A percentile compares a stretch with the other conserved stretches of the same genome.
Evolutionary conservation across 78 protist genomes (phyloP).

Genomic region (Cavenderia fasciculata): DNA sequence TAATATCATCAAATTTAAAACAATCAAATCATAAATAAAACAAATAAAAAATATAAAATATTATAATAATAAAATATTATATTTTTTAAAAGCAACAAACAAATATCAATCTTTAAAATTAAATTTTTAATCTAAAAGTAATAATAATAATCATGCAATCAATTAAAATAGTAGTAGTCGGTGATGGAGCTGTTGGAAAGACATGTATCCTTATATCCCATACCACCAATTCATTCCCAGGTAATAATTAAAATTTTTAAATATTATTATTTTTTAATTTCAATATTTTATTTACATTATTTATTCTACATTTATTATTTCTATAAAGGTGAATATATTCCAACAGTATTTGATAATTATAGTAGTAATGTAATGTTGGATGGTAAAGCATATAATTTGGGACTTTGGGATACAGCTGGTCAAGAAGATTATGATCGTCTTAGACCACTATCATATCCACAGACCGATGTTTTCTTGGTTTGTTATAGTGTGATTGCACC

Average conservation of each 20-base stretch:
- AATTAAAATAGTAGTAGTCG: constrained; percentile 94
- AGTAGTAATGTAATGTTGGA: constrained; percentile 42
- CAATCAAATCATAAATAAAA: no score
- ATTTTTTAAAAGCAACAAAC: no score
- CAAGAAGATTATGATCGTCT: constrained; percentile 93
- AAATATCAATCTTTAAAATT: no score
- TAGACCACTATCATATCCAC: constrained; percentile 85
- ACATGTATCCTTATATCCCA: constrained; percentile 90
- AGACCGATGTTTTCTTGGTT: constrained; percentile 86
- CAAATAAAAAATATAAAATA: no score
- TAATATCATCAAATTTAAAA: no score
- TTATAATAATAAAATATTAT: no score
- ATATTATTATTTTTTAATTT: no score
- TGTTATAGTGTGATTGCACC: constrained; percentile 77
- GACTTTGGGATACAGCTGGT: constrained; percentile 86
- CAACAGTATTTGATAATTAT: constrained; percentile 83
- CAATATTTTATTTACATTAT: no score
- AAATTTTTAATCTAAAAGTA: no score
- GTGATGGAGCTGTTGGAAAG: constrained; percentile 96
- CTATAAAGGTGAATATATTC: constrained; percentile 68
- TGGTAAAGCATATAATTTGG: constrained; percentile 10
- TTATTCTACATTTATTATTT: not conserved
- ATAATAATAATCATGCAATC: constrained; percentile 81
- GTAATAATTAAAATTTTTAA: no score
- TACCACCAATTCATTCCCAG: constrained; percentile 95